Conservation (phyloP, 2,329 filamentous ascomycete species). For the Thermothelomyces thermophilus region DNA sequence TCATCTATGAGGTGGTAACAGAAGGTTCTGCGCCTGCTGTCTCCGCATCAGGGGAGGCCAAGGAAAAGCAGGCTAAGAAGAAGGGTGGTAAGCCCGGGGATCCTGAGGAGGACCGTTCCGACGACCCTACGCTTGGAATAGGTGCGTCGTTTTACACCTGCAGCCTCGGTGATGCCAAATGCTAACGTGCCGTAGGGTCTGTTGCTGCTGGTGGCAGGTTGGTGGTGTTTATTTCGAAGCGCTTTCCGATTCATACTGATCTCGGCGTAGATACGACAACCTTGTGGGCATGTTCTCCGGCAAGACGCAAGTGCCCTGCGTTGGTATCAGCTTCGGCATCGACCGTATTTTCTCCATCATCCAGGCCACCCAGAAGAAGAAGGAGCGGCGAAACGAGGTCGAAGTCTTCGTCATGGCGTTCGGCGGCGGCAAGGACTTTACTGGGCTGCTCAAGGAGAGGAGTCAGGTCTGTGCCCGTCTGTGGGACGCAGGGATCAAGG, state of each 20-base stretch:
- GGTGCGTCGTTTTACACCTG: slow-evolving; percentile 3
- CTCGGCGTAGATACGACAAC: slow-evolving; percentile 60
- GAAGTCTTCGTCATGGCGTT: slow-evolving; percentile 96
- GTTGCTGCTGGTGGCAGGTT: slow-evolving; percentile 76
- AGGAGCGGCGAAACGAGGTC: slow-evolving; percentile 60
- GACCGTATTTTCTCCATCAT: slow-evolving; percentile 93
- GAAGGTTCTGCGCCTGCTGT: slow-evolving; percentile 61
- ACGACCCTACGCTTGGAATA: slow-evolving; percentile 24
- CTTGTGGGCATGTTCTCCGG: slow-evolving; percentile 90
- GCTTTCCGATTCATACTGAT: background rate
- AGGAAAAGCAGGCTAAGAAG: slow-evolving; percentile 21
- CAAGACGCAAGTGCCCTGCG: slow-evolving; percentile 76
- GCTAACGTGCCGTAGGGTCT: slow-evolving; percentile 19
- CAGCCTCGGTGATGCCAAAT: background rate
- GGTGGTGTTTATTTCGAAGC: background rate
- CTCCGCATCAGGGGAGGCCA: slow-evolving; percentile 11
- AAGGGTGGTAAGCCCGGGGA: slow-evolving; percentile 22
- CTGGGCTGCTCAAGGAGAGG: slow-evolving; percentile 64
- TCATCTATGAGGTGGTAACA: slow-evolving; percentile 86
- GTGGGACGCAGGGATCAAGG: slow-evolving; percentile 81
- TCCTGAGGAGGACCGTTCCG: slow-evolving; percentile 23
- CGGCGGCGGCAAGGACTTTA: slow-evolving; percentile 78
- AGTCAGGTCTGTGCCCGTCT: slow-evolving; percentile 36
- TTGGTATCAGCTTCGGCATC: slow-evolving; percentile 88
- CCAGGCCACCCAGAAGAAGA: slow-evolving; percentile 61